Base-by-base conservation (phyloP, 73 alveolate genomes). In the Paramecium primaurelia region DNA sequence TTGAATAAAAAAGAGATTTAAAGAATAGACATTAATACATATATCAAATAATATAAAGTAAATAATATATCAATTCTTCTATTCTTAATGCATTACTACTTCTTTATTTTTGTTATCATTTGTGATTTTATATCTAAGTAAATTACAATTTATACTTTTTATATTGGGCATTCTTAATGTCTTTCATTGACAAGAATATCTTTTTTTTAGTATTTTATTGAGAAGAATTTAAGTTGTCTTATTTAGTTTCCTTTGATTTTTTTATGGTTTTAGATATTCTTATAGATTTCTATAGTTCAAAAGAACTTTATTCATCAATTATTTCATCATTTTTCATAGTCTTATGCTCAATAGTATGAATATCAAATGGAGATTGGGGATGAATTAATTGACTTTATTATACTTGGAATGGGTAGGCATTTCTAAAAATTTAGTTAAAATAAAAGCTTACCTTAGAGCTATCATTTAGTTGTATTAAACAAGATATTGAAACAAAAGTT, bases 151-250 rank as follows among this genome's bases (percentile, higher is more conserved):
- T 14, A 6, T 80, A 80, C 91, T 80, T 40, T 80, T 80, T 80
- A 47, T 80, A 80, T 80, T 45, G 49, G 20, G 25, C 75, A 49
- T 80, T 32, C 30, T 44, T 44, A 8, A 80, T 80, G 75, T 80
- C 91, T 64, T 32, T 40, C 91, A 80, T 80, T 40, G 91, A 80
- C 8, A 80, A 64, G 45, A 80, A 80, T 45, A 80, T 80, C 49
- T 16, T 80, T 44, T 80, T 80, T 45, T 80, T 80, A 36, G 64
- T 8, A n/a, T 37, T 1, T 73, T 34, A 4, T 22, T 18, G n/a
- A 37, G 87, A 30, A 16, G 68, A 1, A 16, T 36, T 20, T 20
- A 22, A 11, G 9, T 37, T 11, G 22, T 32, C 9, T 16, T 8
- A 10, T 28, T 73, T 18, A 14, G 30, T 73, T 40, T 36, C 68